These are phyloP conservation scores for Roridomyces roridus DNA, from an alignment of 768 basidiomycete genomes.

Conservation along the genomic window DNA sequence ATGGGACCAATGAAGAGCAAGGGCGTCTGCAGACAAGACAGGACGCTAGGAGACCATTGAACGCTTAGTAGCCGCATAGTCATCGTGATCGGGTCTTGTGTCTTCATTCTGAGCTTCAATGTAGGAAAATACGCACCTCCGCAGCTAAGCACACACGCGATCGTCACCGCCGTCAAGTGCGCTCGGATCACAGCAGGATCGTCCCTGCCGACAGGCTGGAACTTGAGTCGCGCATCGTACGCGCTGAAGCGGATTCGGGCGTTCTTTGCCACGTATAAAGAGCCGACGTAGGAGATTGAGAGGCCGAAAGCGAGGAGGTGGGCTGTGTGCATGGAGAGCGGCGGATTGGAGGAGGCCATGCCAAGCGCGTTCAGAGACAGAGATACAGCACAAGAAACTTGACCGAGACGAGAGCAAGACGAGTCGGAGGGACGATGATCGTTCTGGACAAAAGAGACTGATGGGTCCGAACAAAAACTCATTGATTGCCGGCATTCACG, in stretches of 20 bases:
- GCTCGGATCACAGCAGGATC: constrained; percentile 87
- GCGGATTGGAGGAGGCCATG: not conserved
- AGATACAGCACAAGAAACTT: too few relatives aligned
- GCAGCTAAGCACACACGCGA: constrained; percentile 65
- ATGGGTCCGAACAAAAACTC: too few relatives aligned
- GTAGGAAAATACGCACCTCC: not conserved
- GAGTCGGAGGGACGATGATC: too few relatives aligned
- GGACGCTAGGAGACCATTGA: constrained; percentile 23
- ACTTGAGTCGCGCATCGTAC: constrained; percentile 33
- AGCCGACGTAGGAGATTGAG: constrained; percentile 77
- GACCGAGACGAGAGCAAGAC: too few relatives aligned
- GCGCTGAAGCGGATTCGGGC: constrained; percentile 57
- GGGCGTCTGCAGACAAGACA: constrained; percentile 72
- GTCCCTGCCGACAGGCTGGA: constrained; percentile 60
- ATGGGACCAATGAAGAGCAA: constrained; percentile 81
- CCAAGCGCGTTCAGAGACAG: too few relatives aligned
- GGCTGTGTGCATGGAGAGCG: constrained; percentile 40
- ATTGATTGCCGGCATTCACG: too few relatives aligned
- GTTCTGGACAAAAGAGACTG: too few relatives aligned
- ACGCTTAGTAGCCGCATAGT: not conserved
- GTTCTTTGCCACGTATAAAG: constrained; percentile 77
- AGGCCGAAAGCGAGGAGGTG: constrained; percentile 66
- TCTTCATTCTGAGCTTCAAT: not conserved
- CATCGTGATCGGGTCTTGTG: not conserved
- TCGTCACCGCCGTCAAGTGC: constrained; percentile 69